Conservation (phyloP, 257 asterid genomes). For the Striga asiatica region DNA sequence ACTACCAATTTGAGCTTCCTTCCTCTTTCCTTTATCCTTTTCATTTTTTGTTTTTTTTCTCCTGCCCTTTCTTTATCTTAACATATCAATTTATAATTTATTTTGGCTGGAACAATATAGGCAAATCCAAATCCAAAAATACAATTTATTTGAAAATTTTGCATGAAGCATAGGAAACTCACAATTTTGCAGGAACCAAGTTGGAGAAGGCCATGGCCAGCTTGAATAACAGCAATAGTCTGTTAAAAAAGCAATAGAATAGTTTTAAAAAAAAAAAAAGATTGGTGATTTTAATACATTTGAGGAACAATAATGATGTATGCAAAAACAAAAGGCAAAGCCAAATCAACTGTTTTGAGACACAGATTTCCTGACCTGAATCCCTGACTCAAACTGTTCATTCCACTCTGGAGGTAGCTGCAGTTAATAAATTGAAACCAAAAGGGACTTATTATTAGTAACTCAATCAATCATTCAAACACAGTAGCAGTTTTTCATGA, state of each 20-base stretch:
- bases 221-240: constrained; percentile 99
- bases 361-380: constrained; percentile 53
- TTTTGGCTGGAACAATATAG: not conserved
- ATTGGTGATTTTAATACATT: no score
- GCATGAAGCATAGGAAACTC: no score
- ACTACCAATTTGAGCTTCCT: no score
- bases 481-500: constrained; percentile 15
- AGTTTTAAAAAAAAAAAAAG: no score
- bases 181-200: constrained; percentile 98
- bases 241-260: constrained; percentile 14
- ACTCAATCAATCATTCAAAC: constrained; percentile 22
- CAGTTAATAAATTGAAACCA: constrained; percentile 21
- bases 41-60: no score
- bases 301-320: not conserved
- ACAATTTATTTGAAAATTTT: no score
- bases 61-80: no score
- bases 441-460: not conserved
- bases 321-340: not conserved
- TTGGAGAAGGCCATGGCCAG: constrained; percentile 95
- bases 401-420: constrained; percentile 98
- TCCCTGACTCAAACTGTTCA: constrained; percentile 97
- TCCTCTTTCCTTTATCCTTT: no score
- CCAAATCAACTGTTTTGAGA: not conserved
- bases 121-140: no score
- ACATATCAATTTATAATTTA: not conserved